phyloP scores from a whole-genome alignment of 257 asterid species.

The Scutellaria galericulata region DNA sequence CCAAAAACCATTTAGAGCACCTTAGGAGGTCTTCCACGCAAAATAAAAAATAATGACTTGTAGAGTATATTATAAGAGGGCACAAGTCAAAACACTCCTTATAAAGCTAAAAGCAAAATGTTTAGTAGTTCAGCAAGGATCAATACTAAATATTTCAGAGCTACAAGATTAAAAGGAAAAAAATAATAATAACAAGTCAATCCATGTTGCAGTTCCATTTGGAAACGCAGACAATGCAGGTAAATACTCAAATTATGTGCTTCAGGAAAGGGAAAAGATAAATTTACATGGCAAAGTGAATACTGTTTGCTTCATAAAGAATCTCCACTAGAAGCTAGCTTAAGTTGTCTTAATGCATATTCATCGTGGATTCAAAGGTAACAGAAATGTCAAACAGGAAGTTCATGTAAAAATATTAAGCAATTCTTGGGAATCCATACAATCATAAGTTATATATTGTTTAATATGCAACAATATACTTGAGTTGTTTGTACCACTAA shows the following conservation, averaged over 20 bases:
- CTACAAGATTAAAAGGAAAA: no score
- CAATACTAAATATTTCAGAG: no score
- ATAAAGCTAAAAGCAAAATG: no score
- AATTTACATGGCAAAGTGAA: neutral
- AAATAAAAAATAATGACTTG: neutral
- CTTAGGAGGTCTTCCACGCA: neutral
- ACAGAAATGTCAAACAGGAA: neutral
- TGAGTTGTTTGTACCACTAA: neutral
- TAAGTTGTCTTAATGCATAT: neutral
- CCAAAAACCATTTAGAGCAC: conserved; percentile 13
- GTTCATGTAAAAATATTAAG: neutral
- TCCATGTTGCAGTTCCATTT: no score
- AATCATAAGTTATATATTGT: neutral
- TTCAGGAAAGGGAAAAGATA: no score
- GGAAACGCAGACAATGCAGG: neutral
- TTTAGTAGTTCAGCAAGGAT: no score
- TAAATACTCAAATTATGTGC: neutral
- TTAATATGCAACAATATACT: neutral
- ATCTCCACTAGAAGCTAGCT: neutral
- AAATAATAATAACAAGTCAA: no score
- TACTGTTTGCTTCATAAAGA: neutral
- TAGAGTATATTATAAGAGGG: no score
- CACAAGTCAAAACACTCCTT: no score
- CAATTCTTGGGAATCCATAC: neutral
- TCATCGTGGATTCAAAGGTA: conserved; percentile 15